phyloP scores from a whole-genome alignment of 192 early-diverging fungal genomes.

The Coemansia sp. region DNA sequence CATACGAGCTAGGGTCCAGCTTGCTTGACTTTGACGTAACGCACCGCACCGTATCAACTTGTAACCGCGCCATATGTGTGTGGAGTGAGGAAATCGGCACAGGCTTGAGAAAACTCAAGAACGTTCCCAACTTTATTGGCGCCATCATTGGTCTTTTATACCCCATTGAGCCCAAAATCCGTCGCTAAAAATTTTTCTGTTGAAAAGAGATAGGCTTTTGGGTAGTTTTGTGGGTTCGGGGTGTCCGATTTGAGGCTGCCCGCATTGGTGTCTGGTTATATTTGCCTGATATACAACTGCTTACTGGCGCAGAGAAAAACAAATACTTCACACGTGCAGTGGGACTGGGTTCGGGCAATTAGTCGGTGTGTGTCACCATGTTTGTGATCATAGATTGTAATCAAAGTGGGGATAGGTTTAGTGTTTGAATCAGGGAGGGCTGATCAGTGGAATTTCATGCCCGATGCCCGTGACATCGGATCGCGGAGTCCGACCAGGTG shows the following conservation, averaged over 20 bases:
- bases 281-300: not conserved
- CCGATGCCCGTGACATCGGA: too few relatives aligned
- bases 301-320: not conserved
- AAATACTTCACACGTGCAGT: not conserved
- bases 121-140: not conserved
- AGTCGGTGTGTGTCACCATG: not conserved
- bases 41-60: not conserved
- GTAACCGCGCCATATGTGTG: conserved; percentile 1
- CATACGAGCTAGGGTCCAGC: conserved; percentile 3
- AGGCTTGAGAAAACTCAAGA: conserved; percentile 1
- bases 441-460: too few relatives aligned
- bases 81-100: not conserved
- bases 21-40: not conserved
- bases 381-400: not conserved
- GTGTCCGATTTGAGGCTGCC: not conserved
- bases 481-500: too few relatives aligned
- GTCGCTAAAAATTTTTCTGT: not conserved
- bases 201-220: not conserved
- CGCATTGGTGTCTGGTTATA: not conserved
- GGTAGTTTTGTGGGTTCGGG: not conserved
- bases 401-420: not conserved
- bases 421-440: too few relatives aligned
- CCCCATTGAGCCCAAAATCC: not conserved
- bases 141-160: not conserved
- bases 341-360: not conserved